A percentile compares a stretch with the other conserved stretches of the same genome.
phyloP scores from a whole-genome alignment of 1,284 basidiomycete genomes.

The Apiotrichum domesticum region DNA sequence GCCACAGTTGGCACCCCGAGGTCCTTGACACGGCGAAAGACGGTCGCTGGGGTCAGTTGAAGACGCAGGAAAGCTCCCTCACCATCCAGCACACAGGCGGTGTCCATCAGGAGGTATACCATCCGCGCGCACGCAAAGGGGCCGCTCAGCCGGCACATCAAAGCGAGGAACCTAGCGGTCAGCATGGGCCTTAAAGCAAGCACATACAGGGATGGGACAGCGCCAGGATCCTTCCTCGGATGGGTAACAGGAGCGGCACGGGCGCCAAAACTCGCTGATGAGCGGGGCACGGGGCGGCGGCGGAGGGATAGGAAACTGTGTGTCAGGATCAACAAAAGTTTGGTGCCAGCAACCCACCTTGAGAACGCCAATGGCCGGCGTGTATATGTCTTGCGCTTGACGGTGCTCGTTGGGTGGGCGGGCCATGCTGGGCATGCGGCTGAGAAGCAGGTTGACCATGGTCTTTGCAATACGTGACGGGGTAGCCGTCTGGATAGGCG shows the following conservation, averaged over 20 bases:
- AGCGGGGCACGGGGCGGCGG: constrained; percentile 11
- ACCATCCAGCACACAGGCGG: constrained; percentile 22
- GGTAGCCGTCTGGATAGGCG: constrained; percentile 17
- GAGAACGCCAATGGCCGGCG: constrained; percentile 5
- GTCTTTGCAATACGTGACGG: constrained; percentile 17
- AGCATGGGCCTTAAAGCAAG: background rate
- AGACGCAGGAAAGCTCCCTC: background rate
- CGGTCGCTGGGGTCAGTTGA: constrained; percentile 9
- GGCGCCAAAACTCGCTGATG: constrained; percentile 19
- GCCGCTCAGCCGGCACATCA: constrained; percentile 17
- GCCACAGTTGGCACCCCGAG: constrained; percentile 13
- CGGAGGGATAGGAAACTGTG: constrained; percentile 20
- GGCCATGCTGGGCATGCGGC: constrained; percentile 9
- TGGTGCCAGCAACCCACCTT: constrained; percentile 4
- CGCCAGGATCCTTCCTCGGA: constrained; percentile 16
- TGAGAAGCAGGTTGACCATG: constrained; percentile 18
- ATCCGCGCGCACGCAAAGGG: constrained; percentile 15
- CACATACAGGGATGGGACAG: constrained; percentile 18
- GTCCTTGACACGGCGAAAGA: constrained; percentile 15
- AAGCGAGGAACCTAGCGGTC: constrained; percentile 17
- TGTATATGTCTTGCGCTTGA: constrained; percentile 15
- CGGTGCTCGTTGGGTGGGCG: constrained; percentile 16
- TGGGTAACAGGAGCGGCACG: constrained; percentile 21
- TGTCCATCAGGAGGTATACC: constrained; percentile 21
- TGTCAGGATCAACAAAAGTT: background rate